Evolutionary conservation across 1,284 basidiomycete species (phyloP).

Genomic region (Exobasidium cylindrosporum): DNA sequence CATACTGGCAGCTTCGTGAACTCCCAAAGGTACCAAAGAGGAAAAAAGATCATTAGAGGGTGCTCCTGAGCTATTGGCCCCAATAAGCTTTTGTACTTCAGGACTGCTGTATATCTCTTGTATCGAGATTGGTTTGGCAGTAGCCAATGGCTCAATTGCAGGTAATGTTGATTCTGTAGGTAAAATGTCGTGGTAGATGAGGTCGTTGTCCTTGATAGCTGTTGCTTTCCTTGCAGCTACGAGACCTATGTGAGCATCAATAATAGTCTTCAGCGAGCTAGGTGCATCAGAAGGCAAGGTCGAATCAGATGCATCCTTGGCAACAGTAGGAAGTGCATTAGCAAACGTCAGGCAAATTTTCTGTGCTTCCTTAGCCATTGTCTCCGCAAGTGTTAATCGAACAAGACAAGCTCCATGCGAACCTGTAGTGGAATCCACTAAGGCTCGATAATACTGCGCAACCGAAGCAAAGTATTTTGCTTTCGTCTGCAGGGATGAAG

Average conservation of each 20-base stretch:
- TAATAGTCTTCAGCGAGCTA: slow-evolving; percentile 72
- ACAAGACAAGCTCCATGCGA: slow-evolving; percentile 85
- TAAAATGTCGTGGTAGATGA: slow-evolving; percentile 94
- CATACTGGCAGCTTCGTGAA: slow-evolving; percentile 91
- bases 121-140: slow-evolving; percentile 79
- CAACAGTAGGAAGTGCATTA: slow-evolving; percentile 67
- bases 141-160: slow-evolving; percentile 71
- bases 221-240: slow-evolving; percentile 73
- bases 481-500: slow-evolving; percentile 68
- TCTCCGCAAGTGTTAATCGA: slow-evolving; percentile 75
- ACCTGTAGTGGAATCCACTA: slow-evolving; percentile 71
- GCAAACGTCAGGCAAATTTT: slow-evolving; percentile 70
- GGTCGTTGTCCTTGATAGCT: slow-evolving; percentile 85
- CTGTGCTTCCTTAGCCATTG: slow-evolving; percentile 78
- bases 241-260: slow-evolving; percentile 75
- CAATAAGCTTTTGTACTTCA: slow-evolving; percentile 92
- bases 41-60: slow-evolving; percentile 75
- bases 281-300: slow-evolving; percentile 86
- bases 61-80: slow-evolving; percentile 52
- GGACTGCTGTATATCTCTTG: slow-evolving; percentile 88
- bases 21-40: slow-evolving; percentile 82
- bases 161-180: slow-evolving; percentile 78
- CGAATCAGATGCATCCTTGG: neutral
- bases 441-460: slow-evolving; percentile 79
- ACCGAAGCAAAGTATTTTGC: slow-evolving; percentile 82